Conservation (phyloP, 441 rosid species). For the Populus hybrid region DNA sequence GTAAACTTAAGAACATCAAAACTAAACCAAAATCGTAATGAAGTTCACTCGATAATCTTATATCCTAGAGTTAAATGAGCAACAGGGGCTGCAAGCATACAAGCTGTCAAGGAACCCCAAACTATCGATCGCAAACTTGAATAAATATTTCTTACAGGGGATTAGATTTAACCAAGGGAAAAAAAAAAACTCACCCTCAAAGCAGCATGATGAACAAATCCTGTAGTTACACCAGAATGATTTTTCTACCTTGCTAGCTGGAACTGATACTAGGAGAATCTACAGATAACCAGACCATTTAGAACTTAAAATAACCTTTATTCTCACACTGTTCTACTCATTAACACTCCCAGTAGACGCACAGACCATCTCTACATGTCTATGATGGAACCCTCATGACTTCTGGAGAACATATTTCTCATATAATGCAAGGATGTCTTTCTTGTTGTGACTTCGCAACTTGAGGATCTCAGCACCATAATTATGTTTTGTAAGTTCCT, state of each 20-base stretch:
- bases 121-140: background rate
- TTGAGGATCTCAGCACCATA: constrained; percentile 80
- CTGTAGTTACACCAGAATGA: background rate
- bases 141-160: background rate
- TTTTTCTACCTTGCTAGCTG: background rate
- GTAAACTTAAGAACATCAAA: background rate
- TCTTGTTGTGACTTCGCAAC: constrained; percentile 73
- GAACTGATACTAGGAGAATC: background rate
- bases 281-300: background rate
- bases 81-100: background rate
- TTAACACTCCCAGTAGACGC: constrained; percentile 19
- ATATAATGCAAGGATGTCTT: constrained; percentile 79
- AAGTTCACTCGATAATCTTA: background rate
- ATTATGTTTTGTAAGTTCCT: constrained; percentile 81
- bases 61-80: background rate
- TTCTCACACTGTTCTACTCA: constrained; percentile 15
- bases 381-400: constrained; percentile 22
- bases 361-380: constrained; percentile 26
- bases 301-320: constrained; percentile 2
- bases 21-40: background rate
- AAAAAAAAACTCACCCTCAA: background rate
- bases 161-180: background rate
- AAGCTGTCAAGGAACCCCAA: background rate
- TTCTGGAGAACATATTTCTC: constrained; percentile 73
- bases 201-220: background rate